These are phyloP conservation scores for Neoboletus subvelutipes DNA, from an alignment of 768 basidiomycete genomes.

Conservation along the genomic window DNA sequence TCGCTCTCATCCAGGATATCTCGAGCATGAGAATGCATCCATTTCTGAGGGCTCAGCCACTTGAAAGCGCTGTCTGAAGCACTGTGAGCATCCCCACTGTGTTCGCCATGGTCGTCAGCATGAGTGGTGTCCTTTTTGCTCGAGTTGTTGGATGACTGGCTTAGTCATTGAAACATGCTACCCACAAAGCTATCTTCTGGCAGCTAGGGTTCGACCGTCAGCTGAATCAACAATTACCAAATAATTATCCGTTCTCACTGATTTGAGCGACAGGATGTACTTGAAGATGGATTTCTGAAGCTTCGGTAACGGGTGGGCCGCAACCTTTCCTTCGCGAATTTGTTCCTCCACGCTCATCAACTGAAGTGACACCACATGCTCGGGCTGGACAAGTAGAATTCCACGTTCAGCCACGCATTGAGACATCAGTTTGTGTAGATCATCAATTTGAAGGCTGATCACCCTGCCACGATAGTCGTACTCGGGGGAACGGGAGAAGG, in stretches of 20 bases:
- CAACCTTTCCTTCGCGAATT: not conserved
- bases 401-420: slow-evolving; percentile 39
- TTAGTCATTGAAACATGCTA: not conserved
- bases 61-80: not conserved
- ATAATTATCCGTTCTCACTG: not conserved
- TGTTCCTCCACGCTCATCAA: slow-evolving; percentile 40
- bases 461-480: not conserved
- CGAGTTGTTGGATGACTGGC: no score
- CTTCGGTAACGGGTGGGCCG: slow-evolving; percentile 9
- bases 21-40: not conserved
- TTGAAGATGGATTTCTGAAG: not conserved
- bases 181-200: not conserved
- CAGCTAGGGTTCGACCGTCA: not conserved
- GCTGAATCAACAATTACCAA: not conserved
- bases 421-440: slow-evolving; percentile 32
- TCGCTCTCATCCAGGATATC: not conserved
- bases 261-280: not conserved
- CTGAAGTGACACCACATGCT: slow-evolving; percentile 49
- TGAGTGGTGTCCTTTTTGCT: not conserved
- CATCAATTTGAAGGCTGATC: slow-evolving; percentile 7
- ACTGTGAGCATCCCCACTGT: not conserved
- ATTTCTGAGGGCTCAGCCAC: not conserved
- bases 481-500: slow-evolving; percentile 42
- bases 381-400: slow-evolving; percentile 46
- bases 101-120: not conserved